phyloP scores from a whole-genome alignment of 805 yeast species.

The Candida corydali region DNA sequence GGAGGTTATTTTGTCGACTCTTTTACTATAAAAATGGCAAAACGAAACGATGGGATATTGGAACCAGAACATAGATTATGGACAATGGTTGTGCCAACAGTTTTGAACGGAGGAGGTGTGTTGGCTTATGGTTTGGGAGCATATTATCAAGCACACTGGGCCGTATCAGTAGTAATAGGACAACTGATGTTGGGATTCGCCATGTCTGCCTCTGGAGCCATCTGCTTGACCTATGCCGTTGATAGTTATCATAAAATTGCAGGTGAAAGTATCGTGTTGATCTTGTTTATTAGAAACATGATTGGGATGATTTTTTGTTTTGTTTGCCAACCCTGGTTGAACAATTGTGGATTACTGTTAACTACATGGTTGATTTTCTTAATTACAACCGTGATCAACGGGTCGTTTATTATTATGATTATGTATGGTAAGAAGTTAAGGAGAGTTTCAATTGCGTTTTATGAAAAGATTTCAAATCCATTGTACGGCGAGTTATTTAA shows the following conservation, averaged over 20 bases:
- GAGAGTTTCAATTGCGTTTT: conserved; percentile 7
- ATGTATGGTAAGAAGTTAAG: conserved; percentile 23
- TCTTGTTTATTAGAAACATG: conserved; percentile 30
- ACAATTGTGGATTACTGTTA: conserved; percentile 30
- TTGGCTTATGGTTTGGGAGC: conserved; percentile 44
- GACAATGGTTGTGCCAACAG: conserved; percentile 36
- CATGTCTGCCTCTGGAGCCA: conserved; percentile 42
- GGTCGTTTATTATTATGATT: conserved; percentile 17
- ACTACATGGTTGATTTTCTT: conserved; percentile 43
- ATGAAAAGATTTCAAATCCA: conserved; percentile 11
- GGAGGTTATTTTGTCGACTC: conserved; percentile 45
- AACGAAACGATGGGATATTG: conserved; percentile 25
- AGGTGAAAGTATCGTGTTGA: conserved; percentile 38
- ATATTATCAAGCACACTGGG: conserved; percentile 22
- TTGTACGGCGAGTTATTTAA: background rate
- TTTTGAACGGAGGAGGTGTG: conserved; percentile 41
- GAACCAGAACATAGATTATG: conserved; percentile 25
- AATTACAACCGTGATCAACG: conserved; percentile 23
- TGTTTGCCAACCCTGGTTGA: conserved; percentile 45
- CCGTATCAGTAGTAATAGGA: conserved; percentile 25
- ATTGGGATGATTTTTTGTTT: conserved; percentile 44
- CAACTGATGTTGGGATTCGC: conserved; percentile 24
- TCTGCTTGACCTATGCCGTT: conserved; percentile 39
- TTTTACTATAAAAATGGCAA: conserved; percentile 22
- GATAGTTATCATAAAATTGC: conserved; percentile 42